Evolutionary conservation across 2,329 filamentous ascomycete species (phyloP).

Genomic region (Colletotrichum australisinense): DNA sequence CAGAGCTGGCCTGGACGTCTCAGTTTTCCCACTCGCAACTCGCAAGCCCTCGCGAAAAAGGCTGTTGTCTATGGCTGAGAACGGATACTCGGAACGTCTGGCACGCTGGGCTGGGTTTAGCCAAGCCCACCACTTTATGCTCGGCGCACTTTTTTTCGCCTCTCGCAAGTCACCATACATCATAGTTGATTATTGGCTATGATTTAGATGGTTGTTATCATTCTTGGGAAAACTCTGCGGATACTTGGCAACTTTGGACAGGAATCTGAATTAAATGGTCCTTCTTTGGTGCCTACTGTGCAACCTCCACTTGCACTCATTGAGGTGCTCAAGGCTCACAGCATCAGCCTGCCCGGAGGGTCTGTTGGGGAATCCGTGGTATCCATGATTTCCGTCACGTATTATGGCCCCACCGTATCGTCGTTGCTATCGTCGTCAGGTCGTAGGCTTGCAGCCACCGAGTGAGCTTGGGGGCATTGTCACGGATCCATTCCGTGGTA

Average conservation of each 20-base stretch:
- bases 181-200: neutral
- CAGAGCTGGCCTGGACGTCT: slow-evolving; percentile 2
- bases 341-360: neutral
- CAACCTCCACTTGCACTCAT: neutral
- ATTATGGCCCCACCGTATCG: neutral
- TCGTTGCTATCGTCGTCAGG: neutral
- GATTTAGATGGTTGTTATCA: neutral
- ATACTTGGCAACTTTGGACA: neutral
- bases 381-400: neutral
- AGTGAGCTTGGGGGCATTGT: neutral
- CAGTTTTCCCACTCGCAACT: neutral
- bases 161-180: neutral
- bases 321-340: neutral
- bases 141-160: neutral
- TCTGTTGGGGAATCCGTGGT: neutral
- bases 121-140: slow-evolving; percentile 22
- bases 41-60: neutral
- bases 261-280: neutral
- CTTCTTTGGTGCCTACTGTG: neutral
- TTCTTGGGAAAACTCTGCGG: neutral
- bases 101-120: slow-evolving; percentile 26
- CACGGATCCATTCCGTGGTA: neutral
- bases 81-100: slow-evolving; percentile 28
- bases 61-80: slow-evolving; percentile 20
- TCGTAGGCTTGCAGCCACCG: neutral